phyloP scores from a whole-genome alignment of 2,329 filamentous ascomycete species.

The Stachybotrys chartarum region DNA sequence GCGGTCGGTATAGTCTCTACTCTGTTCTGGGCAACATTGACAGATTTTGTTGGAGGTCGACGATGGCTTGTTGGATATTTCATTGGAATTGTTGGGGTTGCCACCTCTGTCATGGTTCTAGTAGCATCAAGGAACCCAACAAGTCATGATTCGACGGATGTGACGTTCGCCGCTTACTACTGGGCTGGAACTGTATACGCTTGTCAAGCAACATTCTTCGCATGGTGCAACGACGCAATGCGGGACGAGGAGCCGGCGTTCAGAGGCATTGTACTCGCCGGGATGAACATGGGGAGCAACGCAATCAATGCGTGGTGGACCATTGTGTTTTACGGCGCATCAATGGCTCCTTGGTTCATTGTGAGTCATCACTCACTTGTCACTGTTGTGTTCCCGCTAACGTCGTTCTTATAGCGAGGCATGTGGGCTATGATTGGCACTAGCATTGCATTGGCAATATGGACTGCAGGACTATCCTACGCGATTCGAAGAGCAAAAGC shows the following conservation, averaged over 20 bases:
- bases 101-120: constrained; percentile 56
- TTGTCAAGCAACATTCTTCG: constrained; percentile 68
- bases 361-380: constrained; percentile 29
- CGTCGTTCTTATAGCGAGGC: constrained; percentile 36
- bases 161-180: constrained; percentile 61
- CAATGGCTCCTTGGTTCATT: constrained; percentile 58
- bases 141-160: constrained; percentile 33
- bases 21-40: constrained; percentile 62
- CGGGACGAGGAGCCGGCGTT: constrained; percentile 56
- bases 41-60: constrained; percentile 56
- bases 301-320: constrained; percentile 69
- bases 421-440: constrained; percentile 69
- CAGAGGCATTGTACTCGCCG: constrained; percentile 59
- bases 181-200: constrained; percentile 65
- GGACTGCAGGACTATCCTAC: constrained; percentile 48
- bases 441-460: constrained; percentile 50
- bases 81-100: constrained; percentile 57
- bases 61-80: constrained; percentile 61
- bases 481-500: constrained; percentile 15
- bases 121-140: constrained; percentile 35
- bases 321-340: constrained; percentile 62
- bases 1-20: constrained; percentile 53
- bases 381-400: constrained; percentile 2
- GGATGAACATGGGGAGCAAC: constrained; percentile 64
- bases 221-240: constrained; percentile 68